Evolutionary conservation across 768 basidiomycete species (phyloP), one percentile per base, ranked within the genome.

Genomic region (Lentinus brumalis): DNA sequence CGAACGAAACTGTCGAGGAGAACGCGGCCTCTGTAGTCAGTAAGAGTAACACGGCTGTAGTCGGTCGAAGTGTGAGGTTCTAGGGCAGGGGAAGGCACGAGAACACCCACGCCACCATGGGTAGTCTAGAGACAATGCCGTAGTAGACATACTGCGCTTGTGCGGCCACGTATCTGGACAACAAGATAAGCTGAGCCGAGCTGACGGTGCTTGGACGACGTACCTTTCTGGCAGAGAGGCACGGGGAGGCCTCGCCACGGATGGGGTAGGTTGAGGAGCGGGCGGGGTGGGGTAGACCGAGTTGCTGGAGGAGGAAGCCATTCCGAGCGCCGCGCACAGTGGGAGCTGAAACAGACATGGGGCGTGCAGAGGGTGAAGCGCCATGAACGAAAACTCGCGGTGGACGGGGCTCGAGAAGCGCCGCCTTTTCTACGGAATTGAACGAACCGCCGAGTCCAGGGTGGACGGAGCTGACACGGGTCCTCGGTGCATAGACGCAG

Each of bases 21-120:
- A 9, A 75, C 64, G 31, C 71, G 60, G 16, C 83, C 83, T 62
- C 75, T 71, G 62, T 81, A 83, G 69, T 85, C 81, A 18, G 76
- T 74, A 38, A 84, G 61, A 12, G 82, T 81, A 16, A 85, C 81
- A 40, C 83, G 81, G 4, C 84, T 84, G 58, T 11, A 8, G 12
- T 42, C 29, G 31, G 46, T 29, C 41, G 18, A n/a, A 57, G 53
- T 31, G 53, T 57, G 39, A 53, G 53, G 35, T 50, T 55, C 54
- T 59, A 59, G 47, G 14, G 30, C 40, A 21, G 59, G 50, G 44
- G 39, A 35, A 61, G 31, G 51, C 42, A 44, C 50, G 31, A 59
- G 42, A 53, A 15, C 45, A 77, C 82, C 66, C 62, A 82, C 83
- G 82, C 83, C 54, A 83, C 76, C 80, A 83, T 83, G 30, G 83